These are phyloP conservation scores for Cladosporium oxysporum DNA, from an alignment of 2,329 filamentous ascomycete genomes.

Conservation along the genomic window DNA sequence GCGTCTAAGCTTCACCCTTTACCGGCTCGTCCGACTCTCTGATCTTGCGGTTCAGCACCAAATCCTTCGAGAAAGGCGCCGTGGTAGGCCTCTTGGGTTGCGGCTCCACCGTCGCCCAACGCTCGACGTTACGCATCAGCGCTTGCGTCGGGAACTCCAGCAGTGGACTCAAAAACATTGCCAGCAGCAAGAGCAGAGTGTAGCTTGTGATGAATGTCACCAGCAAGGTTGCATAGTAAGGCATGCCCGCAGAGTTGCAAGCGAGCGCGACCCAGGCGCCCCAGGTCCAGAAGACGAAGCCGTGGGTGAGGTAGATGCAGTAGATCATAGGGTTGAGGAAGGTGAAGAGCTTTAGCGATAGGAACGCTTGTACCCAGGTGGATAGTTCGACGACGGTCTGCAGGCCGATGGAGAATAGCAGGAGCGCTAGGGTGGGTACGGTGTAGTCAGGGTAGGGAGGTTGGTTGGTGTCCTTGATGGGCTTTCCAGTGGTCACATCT, in stretches of 20 bases:
- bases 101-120: slow-evolving; percentile 26
- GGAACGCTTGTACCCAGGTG: slow-evolving; percentile 43
- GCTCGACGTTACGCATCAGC: slow-evolving; percentile 25
- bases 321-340: slow-evolving; percentile 50
- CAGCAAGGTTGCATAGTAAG: slow-evolving; percentile 39
- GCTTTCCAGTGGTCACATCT: slow-evolving; percentile 41
- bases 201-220: slow-evolving; percentile 42
- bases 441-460: slow-evolving; percentile 49
- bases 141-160: slow-evolving; percentile 26
- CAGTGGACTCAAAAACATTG: slow-evolving; percentile 22
- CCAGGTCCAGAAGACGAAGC: slow-evolving; percentile 49
- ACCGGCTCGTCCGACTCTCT: not conserved
- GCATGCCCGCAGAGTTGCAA: slow-evolving; percentile 34
- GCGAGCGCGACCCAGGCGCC: slow-evolving; percentile 41
- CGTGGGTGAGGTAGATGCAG: slow-evolving; percentile 51
- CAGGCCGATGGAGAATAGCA: slow-evolving; percentile 42
- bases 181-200: slow-evolving; percentile 26
- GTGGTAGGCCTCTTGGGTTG: slow-evolving; percentile 24
- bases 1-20: not conserved
- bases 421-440: slow-evolving; percentile 46
- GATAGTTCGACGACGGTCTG: slow-evolving; percentile 41
- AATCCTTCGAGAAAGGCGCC: slow-evolving; percentile 25
- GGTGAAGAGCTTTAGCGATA: slow-evolving; percentile 44
- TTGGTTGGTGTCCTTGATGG: slow-evolving; percentile 37
- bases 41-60: slow-evolving; percentile 21